These are phyloP conservation scores for Geotrichum carabidarum DNA, from an alignment of 1,139 yeast species.

Conservation along the genomic window DNA sequence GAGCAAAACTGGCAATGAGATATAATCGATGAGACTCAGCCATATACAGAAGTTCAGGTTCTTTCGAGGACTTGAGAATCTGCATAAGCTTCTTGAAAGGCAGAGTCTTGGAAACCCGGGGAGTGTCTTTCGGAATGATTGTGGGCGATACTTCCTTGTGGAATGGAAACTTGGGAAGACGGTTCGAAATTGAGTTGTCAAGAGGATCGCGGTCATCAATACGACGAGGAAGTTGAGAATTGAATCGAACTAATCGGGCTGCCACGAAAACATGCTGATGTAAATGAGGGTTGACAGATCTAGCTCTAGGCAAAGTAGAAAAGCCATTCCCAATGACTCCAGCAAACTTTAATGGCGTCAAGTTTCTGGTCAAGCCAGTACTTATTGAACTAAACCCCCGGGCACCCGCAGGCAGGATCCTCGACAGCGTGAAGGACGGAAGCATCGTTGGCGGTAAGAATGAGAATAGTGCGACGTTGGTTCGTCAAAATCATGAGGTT, in stretches of 20 bases:
- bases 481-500: background rate
- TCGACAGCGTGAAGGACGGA: constrained; percentile 1
- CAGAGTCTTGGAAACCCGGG: constrained; percentile 57
- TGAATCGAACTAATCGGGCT: constrained; percentile 5
- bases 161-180: constrained; percentile 55
- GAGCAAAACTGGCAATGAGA: constrained; percentile 62
- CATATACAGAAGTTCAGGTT: constrained; percentile 75
- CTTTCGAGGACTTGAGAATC: constrained; percentile 50
- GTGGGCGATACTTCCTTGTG: constrained; percentile 65
- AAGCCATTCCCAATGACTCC: no score
- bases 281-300: background rate
- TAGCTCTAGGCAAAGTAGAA: background rate
- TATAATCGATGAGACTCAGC: constrained; percentile 78
- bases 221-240: constrained; percentile 26
- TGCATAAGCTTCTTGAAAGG: constrained; percentile 61
- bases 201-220: constrained; percentile 23
- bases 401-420: background rate
- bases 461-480: background rate
- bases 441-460: background rate
- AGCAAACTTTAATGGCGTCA: background rate
- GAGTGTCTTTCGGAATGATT: constrained; percentile 54
- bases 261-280: background rate
- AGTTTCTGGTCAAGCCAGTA: background rate
- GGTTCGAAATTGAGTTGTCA: constrained; percentile 30
- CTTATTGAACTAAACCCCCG: background rate